phyloP scores from a whole-genome alignment of 208 protist species.

The Trypanosoma boissoni region DNA sequence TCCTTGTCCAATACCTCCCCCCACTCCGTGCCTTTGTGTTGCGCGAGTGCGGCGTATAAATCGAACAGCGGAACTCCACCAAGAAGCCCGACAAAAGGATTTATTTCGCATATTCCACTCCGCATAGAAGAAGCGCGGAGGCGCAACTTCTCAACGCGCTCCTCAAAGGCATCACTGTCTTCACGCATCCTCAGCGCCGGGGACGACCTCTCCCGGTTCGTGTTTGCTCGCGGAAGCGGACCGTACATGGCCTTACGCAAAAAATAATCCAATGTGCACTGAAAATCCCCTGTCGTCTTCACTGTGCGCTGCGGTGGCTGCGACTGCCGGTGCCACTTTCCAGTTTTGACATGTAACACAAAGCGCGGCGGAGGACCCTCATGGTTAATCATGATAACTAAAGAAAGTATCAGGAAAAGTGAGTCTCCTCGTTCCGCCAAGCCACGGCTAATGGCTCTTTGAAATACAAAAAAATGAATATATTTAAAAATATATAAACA shows the following conservation, averaged over 20 bases:
- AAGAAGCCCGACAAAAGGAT: constrained; percentile 64
- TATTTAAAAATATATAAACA: neutral
- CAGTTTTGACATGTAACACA: constrained; percentile 22
- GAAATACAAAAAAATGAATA: neutral
- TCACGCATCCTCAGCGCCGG: neutral
- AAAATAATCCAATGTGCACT: constrained; percentile 72
- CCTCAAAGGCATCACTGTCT: constrained; percentile 23
- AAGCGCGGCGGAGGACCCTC: constrained; percentile 27
- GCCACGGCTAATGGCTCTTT: too few relatives aligned
- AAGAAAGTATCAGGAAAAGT: too few relatives aligned
- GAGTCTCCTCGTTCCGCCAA: too few relatives aligned
- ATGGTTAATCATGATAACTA: constrained; percentile 4
- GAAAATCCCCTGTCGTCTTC: constrained; percentile 6
- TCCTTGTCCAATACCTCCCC: neutral
- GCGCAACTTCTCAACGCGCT: neutral
- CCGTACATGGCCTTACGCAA: constrained; percentile 32
- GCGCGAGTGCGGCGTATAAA: constrained; percentile 38
- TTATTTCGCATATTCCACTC: constrained; percentile 4
- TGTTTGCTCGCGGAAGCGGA: neutral
- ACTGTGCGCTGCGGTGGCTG: neutral
- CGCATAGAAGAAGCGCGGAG: neutral
- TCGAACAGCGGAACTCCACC: constrained; percentile 41
- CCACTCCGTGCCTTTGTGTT: constrained; percentile 17
- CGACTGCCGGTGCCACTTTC: constrained; percentile 25
- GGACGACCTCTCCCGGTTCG: neutral